These are phyloP conservation scores for Aechmea fasciata DNA, from an alignment of 176 grass and related monocot genomes.

Conservation along the genomic window DNA sequence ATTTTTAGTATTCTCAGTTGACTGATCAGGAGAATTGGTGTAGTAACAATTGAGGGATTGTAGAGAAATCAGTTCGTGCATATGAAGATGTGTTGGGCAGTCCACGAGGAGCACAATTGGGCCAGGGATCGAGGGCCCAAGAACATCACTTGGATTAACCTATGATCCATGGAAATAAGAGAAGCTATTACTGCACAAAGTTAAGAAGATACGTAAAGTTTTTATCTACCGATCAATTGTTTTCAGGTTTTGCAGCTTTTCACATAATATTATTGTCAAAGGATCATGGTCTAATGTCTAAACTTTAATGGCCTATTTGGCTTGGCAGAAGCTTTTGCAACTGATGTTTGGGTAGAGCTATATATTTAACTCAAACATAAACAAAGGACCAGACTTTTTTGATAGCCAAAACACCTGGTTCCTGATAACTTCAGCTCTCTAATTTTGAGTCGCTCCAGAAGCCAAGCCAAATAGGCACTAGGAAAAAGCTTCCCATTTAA, in stretches of 20 bases:
- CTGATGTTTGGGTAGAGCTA: too few species aligned
- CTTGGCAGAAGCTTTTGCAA: too few species aligned
- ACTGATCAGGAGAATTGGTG: constrained; percentile 25
- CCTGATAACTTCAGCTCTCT: too few species aligned
- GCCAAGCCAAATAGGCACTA: too few species aligned
- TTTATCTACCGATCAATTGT: not conserved
- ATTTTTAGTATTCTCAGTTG: constrained; percentile 41
- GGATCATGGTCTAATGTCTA: too few species aligned
- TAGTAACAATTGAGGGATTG: constrained; percentile 49
- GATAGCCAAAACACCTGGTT: too few species aligned
- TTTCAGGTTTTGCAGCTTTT: not conserved
- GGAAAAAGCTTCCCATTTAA: too few species aligned
- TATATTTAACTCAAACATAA: too few species aligned
- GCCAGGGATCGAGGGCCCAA: constrained; percentile 58
- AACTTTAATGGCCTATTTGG: too few species aligned
- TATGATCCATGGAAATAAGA: constrained; percentile 31
- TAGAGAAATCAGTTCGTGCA: constrained; percentile 54
- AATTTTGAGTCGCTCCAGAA: too few species aligned
- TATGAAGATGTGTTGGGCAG: constrained; percentile 67
- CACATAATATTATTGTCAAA: too few species aligned
- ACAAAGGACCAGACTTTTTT: too few species aligned
- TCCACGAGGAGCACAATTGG: constrained; percentile 74
- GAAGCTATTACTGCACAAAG: not conserved
- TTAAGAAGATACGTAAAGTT: not conserved
- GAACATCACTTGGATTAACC: constrained; percentile 90